Conservation (phyloP, 768 basidiomycete species). For the Lentinula raphanica region DNA sequence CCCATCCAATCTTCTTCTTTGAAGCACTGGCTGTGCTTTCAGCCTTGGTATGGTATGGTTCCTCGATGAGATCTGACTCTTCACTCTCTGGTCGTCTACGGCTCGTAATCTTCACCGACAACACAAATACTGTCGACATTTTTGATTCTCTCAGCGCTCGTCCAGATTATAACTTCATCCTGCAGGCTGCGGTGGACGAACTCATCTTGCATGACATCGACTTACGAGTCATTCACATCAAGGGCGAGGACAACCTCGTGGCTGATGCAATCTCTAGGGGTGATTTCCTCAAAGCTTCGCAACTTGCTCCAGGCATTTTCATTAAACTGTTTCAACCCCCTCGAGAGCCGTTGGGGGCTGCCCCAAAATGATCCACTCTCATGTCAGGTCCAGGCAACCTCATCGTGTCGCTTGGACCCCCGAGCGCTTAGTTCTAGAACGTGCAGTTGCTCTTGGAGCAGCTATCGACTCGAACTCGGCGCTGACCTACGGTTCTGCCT, state of each 20-base stretch:
- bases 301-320: neutral
- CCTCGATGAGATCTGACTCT: neutral
- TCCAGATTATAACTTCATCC: slow-evolving; percentile 21
- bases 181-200: slow-evolving; percentile 19
- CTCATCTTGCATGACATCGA: slow-evolving; percentile 11
- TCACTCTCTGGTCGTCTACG: neutral
- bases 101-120: slow-evolving; percentile 25
- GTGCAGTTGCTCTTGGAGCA: slow-evolving; percentile 18
- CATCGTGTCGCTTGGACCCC: slow-evolving; percentile 25
- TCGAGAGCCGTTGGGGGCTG: slow-evolving; percentile 23
- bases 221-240: slow-evolving; percentile 18
- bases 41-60: slow-evolving; percentile 10
- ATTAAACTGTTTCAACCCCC: slow-evolving; percentile 19
- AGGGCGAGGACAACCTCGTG: slow-evolving; percentile 16
- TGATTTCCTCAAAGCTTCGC: slow-evolving; percentile 1
- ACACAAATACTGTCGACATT: slow-evolving; percentile 22
- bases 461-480: slow-evolving; percentile 17
- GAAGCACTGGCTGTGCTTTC: slow-evolving; percentile 21
- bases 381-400: slow-evolving; percentile 25
- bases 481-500: slow-evolving; percentile 22
- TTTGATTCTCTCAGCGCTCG: slow-evolving; percentile 20
- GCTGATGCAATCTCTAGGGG: slow-evolving; percentile 24
- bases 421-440: slow-evolving; percentile 26
- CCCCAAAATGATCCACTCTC: slow-evolving; percentile 14
- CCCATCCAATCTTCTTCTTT: slow-evolving; percentile 19